A percentile compares a stretch with the other conserved stretches of the same genome.
Conservation (phyloP, 768 basidiomycete genomes). For the Suillus plorans region DNA sequence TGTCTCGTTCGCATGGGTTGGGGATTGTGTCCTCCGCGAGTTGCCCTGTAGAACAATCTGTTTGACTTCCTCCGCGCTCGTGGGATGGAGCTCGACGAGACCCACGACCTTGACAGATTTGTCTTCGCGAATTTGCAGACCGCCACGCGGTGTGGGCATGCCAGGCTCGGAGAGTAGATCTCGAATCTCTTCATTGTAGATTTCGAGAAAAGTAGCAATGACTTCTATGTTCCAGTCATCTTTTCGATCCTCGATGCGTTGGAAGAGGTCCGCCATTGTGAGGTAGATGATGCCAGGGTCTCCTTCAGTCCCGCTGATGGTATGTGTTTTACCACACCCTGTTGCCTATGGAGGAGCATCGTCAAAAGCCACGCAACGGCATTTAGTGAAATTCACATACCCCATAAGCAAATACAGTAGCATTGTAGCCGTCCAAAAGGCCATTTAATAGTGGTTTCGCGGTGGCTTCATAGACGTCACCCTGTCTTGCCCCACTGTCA, state of each 20-base stretch:
- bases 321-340: constrained; percentile 99
- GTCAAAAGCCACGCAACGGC: constrained; percentile 8
- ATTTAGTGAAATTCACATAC: constrained; percentile 47
- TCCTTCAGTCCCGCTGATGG: constrained; percentile 86
- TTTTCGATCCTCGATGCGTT: constrained; percentile 82
- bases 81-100: constrained; percentile 79
- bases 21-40: constrained; percentile 83
- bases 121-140: constrained; percentile 92
- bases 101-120: constrained; percentile 89
- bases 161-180: constrained; percentile 85
- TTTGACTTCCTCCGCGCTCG: constrained; percentile 89
- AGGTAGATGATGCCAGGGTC: constrained; percentile 95
- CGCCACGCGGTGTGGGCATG: constrained; percentile 66
- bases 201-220: constrained; percentile 94
- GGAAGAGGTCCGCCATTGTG: constrained; percentile 96
- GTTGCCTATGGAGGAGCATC: constrained; percentile 68
- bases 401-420: constrained; percentile 98
- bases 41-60: constrained; percentile 91
- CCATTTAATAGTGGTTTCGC: constrained; percentile 82
- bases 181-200: constrained; percentile 98
- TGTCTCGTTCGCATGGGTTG: constrained; percentile 94
- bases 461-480: constrained; percentile 85
- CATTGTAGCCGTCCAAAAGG: constrained; percentile 91
- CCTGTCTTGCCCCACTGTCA: constrained; percentile 74
- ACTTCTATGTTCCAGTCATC: constrained; percentile 88